These are phyloP conservation scores for Citrus mangshanensis DNA, from an alignment of 345 rosid species.

Conservation along the genomic window DNA sequence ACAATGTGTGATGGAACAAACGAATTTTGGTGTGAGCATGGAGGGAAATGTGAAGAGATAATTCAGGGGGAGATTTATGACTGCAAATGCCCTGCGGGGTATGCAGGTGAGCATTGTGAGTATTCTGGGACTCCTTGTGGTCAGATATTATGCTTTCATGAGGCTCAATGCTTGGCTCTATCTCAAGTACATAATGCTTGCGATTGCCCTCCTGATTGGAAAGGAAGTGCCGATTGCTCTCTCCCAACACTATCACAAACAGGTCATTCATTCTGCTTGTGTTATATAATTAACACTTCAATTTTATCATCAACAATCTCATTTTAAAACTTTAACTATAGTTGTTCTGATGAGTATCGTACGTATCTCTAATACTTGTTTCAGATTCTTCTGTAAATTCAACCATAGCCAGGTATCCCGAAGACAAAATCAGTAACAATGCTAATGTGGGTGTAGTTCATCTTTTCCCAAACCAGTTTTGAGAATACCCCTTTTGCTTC, in stretches of 20 bases:
- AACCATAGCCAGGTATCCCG: background rate
- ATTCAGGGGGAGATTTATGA: constrained; percentile 35
- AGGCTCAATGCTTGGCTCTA: constrained; percentile 23
- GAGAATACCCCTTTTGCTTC: background rate
- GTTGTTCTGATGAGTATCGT: background rate
- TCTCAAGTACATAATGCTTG: constrained; percentile 5
- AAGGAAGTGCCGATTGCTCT: constrained; percentile 31
- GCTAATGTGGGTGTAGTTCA: constrained; percentile 15
- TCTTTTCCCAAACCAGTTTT: background rate
- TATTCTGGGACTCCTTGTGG: constrained; percentile 24
- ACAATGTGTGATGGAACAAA: constrained; percentile 43
- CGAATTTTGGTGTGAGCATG: constrained; percentile 36
- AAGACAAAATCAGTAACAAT: background rate
- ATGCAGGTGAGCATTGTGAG: constrained; percentile 20
- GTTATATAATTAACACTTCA: background rate
- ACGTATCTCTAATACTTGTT: background rate
- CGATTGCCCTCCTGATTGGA: constrained; percentile 23
- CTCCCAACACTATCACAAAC: constrained; percentile 15
- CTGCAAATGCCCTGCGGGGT: constrained; percentile 30
- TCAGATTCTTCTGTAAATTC: constrained; percentile 18
- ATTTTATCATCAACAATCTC: no score
- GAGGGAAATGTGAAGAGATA: constrained; percentile 32
- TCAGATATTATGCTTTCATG: constrained; percentile 22
- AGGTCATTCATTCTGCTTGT: constrained; percentile 3
- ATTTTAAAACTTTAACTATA: no score